Evolutionary conservation across 257 asterid genomes (phyloP), one percentile per base, ranked within the genome.

Genomic region (Nicotiana tabacum): DNA sequence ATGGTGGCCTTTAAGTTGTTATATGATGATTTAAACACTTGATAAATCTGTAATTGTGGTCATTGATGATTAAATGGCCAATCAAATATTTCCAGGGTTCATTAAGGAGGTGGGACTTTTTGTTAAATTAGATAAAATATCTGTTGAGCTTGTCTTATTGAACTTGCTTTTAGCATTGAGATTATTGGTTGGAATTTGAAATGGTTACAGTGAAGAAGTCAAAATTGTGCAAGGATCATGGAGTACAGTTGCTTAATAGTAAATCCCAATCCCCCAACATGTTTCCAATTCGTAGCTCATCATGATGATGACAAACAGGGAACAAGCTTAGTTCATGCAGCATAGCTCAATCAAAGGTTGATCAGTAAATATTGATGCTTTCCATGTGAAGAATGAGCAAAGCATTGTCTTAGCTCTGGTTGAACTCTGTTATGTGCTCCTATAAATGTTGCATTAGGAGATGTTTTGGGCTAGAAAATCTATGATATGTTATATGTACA

Each of bases 171-270:
- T 35, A 8, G 48, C 83, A 67, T 66, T 74, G 79, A 13, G 39
- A 48, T 74, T 48, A 12, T 48, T 74, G 39, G 39, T 48, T 48
- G 9, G 62, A 46, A 46, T 10, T 24, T 48, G 62, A 51, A 74
- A 72, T 46, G 80, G 80, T 27, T 74, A 48, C 43, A 24, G 39
- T 2, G 27, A 74, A 70, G 62, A 74, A 74, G 80, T 74, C 62
- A 18, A 48, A 37, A 24, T 27, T 48, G 39, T 48, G 15, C 21
- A 27, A 74, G 24, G 37, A 74, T 53, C 16, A 27, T 70, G 78
- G 15, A 15, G 27, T 74, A 74, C 24, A 48, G 62, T 74, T 74
- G 51, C 62, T 46, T 27, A 74, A 48, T 27, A 27, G 62, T 27
- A 27, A 48, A 74, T 74, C 8, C 62, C 80, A 27, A 7, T 27